phyloP scores from a whole-genome alignment of 805 yeast genomes.

The Nakazawaea ernobii region DNA sequence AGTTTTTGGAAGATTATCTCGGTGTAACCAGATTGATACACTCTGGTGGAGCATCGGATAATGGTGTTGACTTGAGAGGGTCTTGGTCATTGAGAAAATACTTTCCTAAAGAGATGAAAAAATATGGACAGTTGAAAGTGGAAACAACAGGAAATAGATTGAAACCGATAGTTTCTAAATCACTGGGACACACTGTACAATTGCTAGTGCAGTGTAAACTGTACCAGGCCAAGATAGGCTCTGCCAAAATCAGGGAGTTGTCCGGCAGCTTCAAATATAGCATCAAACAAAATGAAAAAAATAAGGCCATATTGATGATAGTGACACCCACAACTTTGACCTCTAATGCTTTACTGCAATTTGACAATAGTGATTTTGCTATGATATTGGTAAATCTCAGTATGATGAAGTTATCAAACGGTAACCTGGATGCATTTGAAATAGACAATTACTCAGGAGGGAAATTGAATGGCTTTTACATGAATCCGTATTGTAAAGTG shows the following conservation, averaged over 20 bases:
- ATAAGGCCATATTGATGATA: constrained; percentile 31
- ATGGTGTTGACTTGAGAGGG: constrained; percentile 52
- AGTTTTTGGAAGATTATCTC: constrained; percentile 31
- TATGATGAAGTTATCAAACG: constrained; percentile 21
- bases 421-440: constrained; percentile 24
- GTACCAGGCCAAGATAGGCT: constrained; percentile 35
- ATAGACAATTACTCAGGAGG: constrained; percentile 34
- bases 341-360: constrained; percentile 36
- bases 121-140: constrained; percentile 5
- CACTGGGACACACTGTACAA: constrained; percentile 1
- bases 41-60: constrained; percentile 52
- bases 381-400: constrained; percentile 36
- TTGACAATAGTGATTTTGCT: constrained; percentile 41
- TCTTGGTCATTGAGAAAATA: constrained; percentile 35
- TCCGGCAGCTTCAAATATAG: constrained; percentile 43
- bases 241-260: constrained; percentile 45
- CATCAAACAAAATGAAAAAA: constrained; percentile 19
- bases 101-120: constrained; percentile 15
- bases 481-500: constrained; percentile 31
- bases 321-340: constrained; percentile 44
- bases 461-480: constrained; percentile 26
- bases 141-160: constrained; percentile 9
- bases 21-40: constrained; percentile 32
- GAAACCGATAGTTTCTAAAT: constrained; percentile 6
- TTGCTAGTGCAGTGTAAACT: constrained; percentile 54